Conservation (phyloP, 192 early-diverging fungal species). For the Rhizophagus clarus region DNA sequence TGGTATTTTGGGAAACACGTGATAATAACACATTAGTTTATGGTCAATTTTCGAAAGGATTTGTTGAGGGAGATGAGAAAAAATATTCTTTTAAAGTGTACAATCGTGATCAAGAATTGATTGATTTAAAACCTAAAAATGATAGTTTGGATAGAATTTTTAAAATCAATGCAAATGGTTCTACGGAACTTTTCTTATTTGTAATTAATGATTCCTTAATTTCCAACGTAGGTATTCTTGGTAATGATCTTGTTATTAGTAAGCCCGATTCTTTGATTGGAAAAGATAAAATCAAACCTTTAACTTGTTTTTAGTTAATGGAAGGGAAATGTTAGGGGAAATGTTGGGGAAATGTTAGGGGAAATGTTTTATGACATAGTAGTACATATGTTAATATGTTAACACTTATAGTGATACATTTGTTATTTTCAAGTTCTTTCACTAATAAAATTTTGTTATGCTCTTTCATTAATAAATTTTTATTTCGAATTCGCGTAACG, state of each 20-base stretch:
- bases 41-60: background rate
- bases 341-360: too few species aligned
- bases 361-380: too few species aligned
- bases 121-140: background rate
- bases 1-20: background rate
- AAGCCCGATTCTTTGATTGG: background rate
- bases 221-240: background rate
- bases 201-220: background rate
- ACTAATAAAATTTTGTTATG: too few species aligned
- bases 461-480: too few species aligned
- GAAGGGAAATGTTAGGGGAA: too few species aligned
- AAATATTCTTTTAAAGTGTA: background rate
- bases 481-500: too few species aligned
- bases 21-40: background rate
- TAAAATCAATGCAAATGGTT: constrained; percentile 2
- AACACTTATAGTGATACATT: too few species aligned
- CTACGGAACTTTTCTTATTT: constrained; percentile 5
- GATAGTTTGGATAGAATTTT: background rate
- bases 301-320: too few species aligned
- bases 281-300: background rate
- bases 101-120: background rate
- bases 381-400: too few species aligned
- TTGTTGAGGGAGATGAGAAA: background rate
- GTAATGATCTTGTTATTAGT: background rate
- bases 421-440: too few species aligned